phyloP scores from a whole-genome alignment of 768 basidiomycete genomes.

The Xerocomellus chrysenteron region DNA sequence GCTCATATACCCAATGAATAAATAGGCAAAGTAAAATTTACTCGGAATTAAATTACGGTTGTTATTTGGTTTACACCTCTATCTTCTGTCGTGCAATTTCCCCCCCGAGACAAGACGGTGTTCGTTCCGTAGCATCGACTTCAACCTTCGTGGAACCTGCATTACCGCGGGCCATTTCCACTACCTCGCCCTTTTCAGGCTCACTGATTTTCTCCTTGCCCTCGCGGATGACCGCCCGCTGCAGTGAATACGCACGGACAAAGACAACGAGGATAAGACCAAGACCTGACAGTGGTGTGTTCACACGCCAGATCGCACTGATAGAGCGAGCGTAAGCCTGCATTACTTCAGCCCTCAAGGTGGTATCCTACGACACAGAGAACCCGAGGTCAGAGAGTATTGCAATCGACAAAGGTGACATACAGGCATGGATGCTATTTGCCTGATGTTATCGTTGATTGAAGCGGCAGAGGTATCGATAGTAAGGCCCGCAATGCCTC shows the following conservation, averaged over 20 bases:
- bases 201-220: conserved; percentile 22
- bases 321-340: conserved; percentile 39
- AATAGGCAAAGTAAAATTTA: neutral
- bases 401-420: neutral
- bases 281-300: conserved; percentile 30
- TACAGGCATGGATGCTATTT: conserved; percentile 37
- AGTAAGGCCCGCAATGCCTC: conserved; percentile 16
- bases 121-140: conserved; percentile 3
- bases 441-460: conserved; percentile 47
- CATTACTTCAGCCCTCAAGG: conserved; percentile 31
- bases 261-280: conserved; percentile 35
- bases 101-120: neutral
- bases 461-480: conserved; percentile 44
- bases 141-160: neutral
- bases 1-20: no score
- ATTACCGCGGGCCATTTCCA: neutral
- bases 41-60: neutral
- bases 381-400: conserved; percentile 7
- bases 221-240: conserved; percentile 24
- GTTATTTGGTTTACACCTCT: neutral
- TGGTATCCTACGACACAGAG: conserved; percentile 24
- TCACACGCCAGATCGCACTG: conserved; percentile 41
- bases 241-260: conserved; percentile 36
- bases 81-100: neutral
- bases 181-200: conserved; percentile 27